Percentiles rank a stretch among this genome's conserved stretches.
phyloP scores from a whole-genome alignment of 257 asterid genomes.

The Thymus mandschuricus region DNA sequence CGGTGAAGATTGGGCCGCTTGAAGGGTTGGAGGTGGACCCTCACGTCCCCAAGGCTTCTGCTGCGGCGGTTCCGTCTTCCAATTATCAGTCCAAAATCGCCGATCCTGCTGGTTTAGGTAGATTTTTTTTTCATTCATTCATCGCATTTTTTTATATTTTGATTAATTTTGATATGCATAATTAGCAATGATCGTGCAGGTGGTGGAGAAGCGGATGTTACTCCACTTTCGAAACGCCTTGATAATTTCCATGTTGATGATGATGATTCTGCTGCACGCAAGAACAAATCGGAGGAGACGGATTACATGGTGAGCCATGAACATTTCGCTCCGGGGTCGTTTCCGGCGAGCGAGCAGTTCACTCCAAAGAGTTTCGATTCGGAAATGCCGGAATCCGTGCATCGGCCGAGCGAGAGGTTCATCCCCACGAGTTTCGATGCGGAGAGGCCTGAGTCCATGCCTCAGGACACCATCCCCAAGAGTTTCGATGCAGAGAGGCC shows the following conservation, averaged over 20 bases:
- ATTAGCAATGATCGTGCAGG: slow-evolving; percentile 31
- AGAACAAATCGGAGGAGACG: background rate
- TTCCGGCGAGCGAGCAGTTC: slow-evolving; percentile 25
- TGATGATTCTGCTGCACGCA: background rate
- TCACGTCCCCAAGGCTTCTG: slow-evolving; percentile 29
- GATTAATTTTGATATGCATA: background rate
- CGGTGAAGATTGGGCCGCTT: slow-evolving; percentile 26
- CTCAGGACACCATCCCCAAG: slow-evolving; percentile 38
- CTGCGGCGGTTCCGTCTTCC: slow-evolving; percentile 10
- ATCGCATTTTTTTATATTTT: background rate
- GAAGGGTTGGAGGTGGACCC: slow-evolving; percentile 49
- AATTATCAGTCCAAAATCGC: slow-evolving; percentile 58
- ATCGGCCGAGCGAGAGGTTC: slow-evolving; percentile 28
- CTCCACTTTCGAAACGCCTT: slow-evolving; percentile 48
- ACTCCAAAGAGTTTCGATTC: slow-evolving; percentile 26
- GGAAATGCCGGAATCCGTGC: slow-evolving; percentile 37
- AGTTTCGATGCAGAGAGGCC: slow-evolving; percentile 32
- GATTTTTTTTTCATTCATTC: background rate
- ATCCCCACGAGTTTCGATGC: slow-evolving; percentile 34
- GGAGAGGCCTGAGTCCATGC: slow-evolving; percentile 38
- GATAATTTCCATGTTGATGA: slow-evolving; percentile 38
- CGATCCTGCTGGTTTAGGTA: slow-evolving; percentile 66
- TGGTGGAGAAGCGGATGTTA: slow-evolving; percentile 47
- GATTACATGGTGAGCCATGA: slow-evolving; percentile 54
- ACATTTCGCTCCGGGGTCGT: slow-evolving; percentile 39